Base-by-base conservation (phyloP, 192 early-diverging fungal species). In the Phycomyces nitens region DNA sequence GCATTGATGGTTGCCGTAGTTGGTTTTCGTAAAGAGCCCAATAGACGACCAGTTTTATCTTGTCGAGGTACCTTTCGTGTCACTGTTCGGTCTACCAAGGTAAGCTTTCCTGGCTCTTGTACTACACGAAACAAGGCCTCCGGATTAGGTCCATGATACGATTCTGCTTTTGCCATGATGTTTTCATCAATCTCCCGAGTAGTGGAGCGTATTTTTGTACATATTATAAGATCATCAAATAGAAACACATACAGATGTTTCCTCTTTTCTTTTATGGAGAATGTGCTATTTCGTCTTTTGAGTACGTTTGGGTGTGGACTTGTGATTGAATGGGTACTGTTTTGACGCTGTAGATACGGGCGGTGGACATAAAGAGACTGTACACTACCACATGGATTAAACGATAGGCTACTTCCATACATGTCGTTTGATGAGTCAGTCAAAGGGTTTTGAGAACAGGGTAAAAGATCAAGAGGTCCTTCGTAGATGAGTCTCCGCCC, bases 181-280 rank as follows among this genome's bases (percentile, higher is more conserved):
- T 20, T 12, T 21, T 50, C 11, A 14, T 59, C 20, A 21, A 41
- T 34, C 15, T 59, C 38, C 7, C 29, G 10, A 22, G 6, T 26
- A 15, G 42, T 39, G 26, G n/a, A 53, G 38, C 42, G 51, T 68
- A 68, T 59, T 7, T 38, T 61, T 23, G 66, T 68, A 34, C 58
- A 68, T 5, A 68, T n/a, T 21, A 68, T 68, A 1, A 68, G 16
- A 22, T 68, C 59, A 23, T 68, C 61, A 51, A 68, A 68, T 44
- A 68, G 47, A 61, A 68, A 68, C 18, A 68, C 66, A 34, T 68
- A 68, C 12, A 58, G 26, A 41, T 34, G 34, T 20, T 61, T 23
- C n/a, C 7, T 39, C 9, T 53, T 38, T 27, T 49, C 38, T 14
- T 7, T 23, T 38, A 59, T 41, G 18, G 65, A 66, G 22, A 66